These are phyloP conservation scores for Corylus avellana DNA, from an alignment of 306 rosid genomes.

Conservation along the genomic window DNA sequence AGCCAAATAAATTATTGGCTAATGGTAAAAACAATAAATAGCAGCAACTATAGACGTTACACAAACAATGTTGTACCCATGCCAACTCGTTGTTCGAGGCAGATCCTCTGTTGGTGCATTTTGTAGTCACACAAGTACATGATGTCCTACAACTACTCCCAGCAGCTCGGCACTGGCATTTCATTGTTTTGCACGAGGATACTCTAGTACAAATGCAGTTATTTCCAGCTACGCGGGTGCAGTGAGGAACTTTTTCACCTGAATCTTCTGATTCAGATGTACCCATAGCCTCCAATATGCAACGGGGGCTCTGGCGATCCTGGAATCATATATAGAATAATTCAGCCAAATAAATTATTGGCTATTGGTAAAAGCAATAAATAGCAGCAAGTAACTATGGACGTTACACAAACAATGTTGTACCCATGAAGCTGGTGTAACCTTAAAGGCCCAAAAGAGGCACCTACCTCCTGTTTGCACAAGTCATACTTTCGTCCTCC, in stretches of 20 bases:
- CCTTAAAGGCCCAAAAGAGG: too few relatives aligned
- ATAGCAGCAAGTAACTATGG: not conserved
- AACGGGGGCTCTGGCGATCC: conserved; percentile 57
- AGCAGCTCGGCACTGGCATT: conserved; percentile 60
- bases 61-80: not conserved
- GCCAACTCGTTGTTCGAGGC: conserved; percentile 25
- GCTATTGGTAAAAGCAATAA: not conserved
- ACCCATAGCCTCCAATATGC: conserved; percentile 74
- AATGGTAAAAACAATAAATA: not conserved
- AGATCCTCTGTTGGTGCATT: conserved; percentile 60
- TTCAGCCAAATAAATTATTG: not conserved
- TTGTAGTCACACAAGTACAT: conserved; percentile 58
- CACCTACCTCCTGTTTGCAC: conserved; percentile 42
- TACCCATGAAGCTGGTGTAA: conserved; percentile 1
- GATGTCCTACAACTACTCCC: conserved; percentile 58
- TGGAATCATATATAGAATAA: conserved; percentile 26
- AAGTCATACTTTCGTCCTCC: conserved; percentile 59
- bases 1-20: not conserved
- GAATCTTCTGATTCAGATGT: conserved; percentile 59
- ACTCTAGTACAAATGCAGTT: conserved; percentile 55
- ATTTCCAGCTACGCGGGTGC: too few relatives aligned
- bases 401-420: not conserved
- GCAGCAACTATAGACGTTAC: not conserved
- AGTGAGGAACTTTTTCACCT: not conserved
- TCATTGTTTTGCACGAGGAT: conserved; percentile 74